phyloP scores from a whole-genome alignment of 1,139 yeast genomes.

The Diutina neorugosa region DNA sequence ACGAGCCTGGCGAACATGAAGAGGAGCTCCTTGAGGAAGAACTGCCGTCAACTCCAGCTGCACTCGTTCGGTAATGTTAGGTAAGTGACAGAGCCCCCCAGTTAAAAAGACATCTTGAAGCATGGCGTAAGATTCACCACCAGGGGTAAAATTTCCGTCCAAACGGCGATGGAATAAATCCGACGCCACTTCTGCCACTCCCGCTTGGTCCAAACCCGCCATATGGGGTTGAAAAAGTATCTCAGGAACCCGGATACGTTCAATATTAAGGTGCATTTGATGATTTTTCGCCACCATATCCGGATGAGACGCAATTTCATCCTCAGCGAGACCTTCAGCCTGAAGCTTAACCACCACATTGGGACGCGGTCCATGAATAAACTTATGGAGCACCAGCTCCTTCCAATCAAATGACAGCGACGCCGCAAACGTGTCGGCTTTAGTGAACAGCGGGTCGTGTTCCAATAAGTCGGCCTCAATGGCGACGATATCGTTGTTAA shows the following conservation, averaged over 20 bases:
- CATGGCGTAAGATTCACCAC: slow-evolving; percentile 43
- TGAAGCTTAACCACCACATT: slow-evolving; percentile 30
- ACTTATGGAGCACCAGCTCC: slow-evolving; percentile 66
- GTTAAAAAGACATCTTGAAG: slow-evolving; percentile 62
- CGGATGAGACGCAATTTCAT: slow-evolving; percentile 32
- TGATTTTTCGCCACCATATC: slow-evolving; percentile 41
- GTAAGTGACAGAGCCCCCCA: slow-evolving; percentile 70
- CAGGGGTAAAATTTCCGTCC: slow-evolving; percentile 35
- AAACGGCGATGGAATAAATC: slow-evolving; percentile 53
- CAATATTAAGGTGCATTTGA: slow-evolving; percentile 83
- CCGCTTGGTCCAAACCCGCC: slow-evolving; percentile 94
- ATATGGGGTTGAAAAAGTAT: slow-evolving; percentile 87
- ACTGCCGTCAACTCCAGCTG: slow-evolving; percentile 53
- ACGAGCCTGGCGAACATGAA: slow-evolving; percentile 50
- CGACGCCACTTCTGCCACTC: slow-evolving; percentile 58
- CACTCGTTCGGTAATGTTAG: slow-evolving; percentile 57
- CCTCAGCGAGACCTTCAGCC: slow-evolving; percentile 30
- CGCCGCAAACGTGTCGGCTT: slow-evolving; percentile 71
- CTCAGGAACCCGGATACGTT: slow-evolving; percentile 87
- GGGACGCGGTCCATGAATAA: slow-evolving; percentile 81
- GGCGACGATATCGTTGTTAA: slow-evolving; percentile 44
- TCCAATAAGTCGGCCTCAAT: slow-evolving; percentile 68
- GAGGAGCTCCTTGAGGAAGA: slow-evolving; percentile 56
- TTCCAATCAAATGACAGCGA: slow-evolving; percentile 75
- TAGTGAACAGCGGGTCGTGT: slow-evolving; percentile 73